phyloP scores from a whole-genome alignment of 2,329 filamentous ascomycete species.

The Ophiostoma perfectum region DNA sequence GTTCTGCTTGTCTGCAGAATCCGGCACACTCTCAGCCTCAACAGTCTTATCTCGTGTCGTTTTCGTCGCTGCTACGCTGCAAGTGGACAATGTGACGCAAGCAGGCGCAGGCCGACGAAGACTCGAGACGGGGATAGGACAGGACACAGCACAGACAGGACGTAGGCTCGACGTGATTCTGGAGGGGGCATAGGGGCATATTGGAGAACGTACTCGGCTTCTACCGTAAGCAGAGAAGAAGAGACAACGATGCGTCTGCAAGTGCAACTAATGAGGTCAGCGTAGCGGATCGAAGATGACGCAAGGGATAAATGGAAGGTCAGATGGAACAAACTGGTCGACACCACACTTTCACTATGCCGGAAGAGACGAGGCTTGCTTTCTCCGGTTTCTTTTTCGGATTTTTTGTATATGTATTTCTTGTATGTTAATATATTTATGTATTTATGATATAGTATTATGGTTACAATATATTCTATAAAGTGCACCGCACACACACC shows the following conservation, averaged over 20 bases:
- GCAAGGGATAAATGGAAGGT: not conserved
- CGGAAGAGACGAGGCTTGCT: slow-evolving; percentile 8
- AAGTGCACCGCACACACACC: no score
- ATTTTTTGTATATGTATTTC: no score
- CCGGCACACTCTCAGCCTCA: not conserved
- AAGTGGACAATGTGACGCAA: not conserved
- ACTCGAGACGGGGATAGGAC: not conserved
- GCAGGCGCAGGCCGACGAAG: not conserved
- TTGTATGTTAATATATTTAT: no score
- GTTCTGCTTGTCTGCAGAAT: no score
- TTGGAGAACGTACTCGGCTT: no score
- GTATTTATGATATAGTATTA: no score
- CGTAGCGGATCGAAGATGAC: not conserved
- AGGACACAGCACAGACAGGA: not conserved
- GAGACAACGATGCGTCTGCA: no score
- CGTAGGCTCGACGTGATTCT: no score
- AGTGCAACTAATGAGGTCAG: no score
- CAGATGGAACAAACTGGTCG: not conserved
- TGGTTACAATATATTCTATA: no score
- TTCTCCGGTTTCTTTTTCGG: not conserved
- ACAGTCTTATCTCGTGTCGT: not conserved
- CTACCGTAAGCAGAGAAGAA: no score
- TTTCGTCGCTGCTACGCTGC: not conserved
- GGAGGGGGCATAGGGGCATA: no score
- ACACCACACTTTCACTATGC: not conserved